These are phyloP conservation scores for Exserohilum turcica DNA, from an alignment of 2,329 filamentous ascomycete genomes.

Conservation along the genomic window DNA sequence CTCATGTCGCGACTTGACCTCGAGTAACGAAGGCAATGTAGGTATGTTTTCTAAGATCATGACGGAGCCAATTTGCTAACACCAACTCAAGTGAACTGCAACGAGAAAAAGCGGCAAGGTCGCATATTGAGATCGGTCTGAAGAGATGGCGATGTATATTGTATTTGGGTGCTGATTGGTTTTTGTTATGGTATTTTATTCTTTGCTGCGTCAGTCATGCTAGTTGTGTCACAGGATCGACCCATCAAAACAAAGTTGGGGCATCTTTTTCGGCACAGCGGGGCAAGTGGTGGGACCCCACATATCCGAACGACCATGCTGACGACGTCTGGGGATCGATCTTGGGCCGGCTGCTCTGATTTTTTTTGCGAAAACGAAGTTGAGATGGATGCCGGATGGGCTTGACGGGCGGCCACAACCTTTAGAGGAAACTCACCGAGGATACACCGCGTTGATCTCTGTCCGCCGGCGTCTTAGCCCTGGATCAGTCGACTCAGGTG, in stretches of 20 bases:
- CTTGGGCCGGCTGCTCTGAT: not conserved
- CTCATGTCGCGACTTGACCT: not conserved
- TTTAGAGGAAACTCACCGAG: not conserved
- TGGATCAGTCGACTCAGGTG: not conserved
- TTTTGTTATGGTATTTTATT: not conserved
- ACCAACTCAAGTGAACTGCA: not conserved
- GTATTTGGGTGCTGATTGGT: not conserved
- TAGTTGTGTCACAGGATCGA: not conserved
- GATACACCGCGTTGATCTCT: not conserved
- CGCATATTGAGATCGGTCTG: not conserved
- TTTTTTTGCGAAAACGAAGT: not conserved
- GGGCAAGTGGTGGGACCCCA: conserved; percentile 20
- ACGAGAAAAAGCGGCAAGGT: not conserved
- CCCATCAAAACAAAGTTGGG: conserved; percentile 10
- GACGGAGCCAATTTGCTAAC: not conserved
- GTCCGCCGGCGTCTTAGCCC: not conserved
- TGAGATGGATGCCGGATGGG: not conserved
- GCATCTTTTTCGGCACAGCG: conserved; percentile 24
- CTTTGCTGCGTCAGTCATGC: not conserved
- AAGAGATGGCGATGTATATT: not conserved
- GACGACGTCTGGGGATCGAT: not conserved
- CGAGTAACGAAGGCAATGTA: not conserved
- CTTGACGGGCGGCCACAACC: not conserved
- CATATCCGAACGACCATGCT: conserved; percentile 1
- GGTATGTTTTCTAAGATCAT: not conserved